These are phyloP conservation scores for Phytophthora sansomeana DNA, from an alignment of 352 stramenopile species.

Conservation along the genomic window DNA sequence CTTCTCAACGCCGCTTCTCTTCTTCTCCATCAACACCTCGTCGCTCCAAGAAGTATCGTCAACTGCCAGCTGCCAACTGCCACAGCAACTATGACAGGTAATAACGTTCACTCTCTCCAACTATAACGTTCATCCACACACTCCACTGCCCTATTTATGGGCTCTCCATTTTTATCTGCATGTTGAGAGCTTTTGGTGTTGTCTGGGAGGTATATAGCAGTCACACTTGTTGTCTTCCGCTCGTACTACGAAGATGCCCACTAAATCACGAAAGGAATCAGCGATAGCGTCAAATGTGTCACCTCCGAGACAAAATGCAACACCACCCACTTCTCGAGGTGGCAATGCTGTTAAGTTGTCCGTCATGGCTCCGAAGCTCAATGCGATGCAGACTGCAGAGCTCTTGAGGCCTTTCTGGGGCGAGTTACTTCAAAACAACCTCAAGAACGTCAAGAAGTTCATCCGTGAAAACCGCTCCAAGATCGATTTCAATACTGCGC, in stretches of 20 bases:
- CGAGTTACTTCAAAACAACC: constrained; percentile 56
- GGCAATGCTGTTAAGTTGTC: not conserved
- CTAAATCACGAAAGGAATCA: constrained; percentile 14
- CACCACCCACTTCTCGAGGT: not conserved
- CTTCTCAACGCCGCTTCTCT: not conserved
- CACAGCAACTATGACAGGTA: not conserved
- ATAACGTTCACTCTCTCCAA: not conserved
- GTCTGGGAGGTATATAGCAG: no score
- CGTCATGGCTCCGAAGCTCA: constrained; percentile 38
- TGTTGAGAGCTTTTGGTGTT: no score
- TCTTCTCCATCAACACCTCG: not conserved
- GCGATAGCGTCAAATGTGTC: not conserved
- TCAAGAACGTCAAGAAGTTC: constrained; percentile 54
- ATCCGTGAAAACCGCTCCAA: constrained; percentile 43
- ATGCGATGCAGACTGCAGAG: constrained; percentile 44
- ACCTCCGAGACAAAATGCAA: not conserved
- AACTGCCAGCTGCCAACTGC: not conserved
- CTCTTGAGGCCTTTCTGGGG: constrained; percentile 65
- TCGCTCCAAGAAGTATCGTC: not conserved
- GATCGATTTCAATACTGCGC: constrained; percentile 50
- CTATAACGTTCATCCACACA: no score
- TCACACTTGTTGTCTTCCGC: no score
- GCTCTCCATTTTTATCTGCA: constrained; percentile 17
- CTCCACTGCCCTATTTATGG: constrained; percentile 14
- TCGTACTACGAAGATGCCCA: constrained; percentile 6